Evolutionary conservation across 2,329 filamentous ascomycete species (phyloP).

Genomic region (Fusarium pseudograminearum): DNA sequence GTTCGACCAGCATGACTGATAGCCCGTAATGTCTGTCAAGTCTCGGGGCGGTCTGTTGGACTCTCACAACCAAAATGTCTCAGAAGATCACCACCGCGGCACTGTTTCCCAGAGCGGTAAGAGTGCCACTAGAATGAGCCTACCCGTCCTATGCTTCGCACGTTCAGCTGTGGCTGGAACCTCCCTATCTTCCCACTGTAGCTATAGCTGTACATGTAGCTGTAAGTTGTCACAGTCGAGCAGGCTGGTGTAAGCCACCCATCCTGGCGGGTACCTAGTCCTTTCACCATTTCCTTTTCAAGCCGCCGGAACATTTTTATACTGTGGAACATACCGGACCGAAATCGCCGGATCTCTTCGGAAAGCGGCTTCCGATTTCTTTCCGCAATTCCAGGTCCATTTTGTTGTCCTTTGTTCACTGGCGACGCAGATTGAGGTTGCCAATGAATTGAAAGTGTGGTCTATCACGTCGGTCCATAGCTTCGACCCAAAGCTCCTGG

Average conservation of each 20-base stretch:
- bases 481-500: slow-evolving; percentile 27
- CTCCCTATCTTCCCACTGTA: not conserved
- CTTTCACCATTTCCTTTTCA: slow-evolving; percentile 13
- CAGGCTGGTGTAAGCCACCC: not conserved
- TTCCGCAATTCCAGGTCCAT: slow-evolving; percentile 3
- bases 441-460: slow-evolving; percentile 22
- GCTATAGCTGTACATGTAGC: not conserved
- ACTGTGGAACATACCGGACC: not conserved
- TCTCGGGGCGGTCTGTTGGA: slow-evolving; percentile 26
- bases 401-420: not conserved
- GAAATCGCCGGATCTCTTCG: slow-evolving; percentile 2
- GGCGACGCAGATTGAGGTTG: not conserved
- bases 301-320: not conserved
- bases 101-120: slow-evolving; percentile 4
- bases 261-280: not conserved
- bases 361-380: slow-evolving; percentile 18
- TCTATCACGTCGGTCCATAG: slow-evolving; percentile 32
- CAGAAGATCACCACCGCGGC: slow-evolving; percentile 7
- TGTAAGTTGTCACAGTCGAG: not conserved
- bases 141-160: slow-evolving; percentile 11
- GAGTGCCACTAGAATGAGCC: slow-evolving; percentile 10
- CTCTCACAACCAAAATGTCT: slow-evolving; percentile 7
- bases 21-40: not conserved
- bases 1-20: slow-evolving; percentile 2
- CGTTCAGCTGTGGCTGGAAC: slow-evolving; percentile 36